Evolutionary conservation across 202 grass and related monocot genomes (phyloP).

Genomic region (Musa balbisiana): DNA sequence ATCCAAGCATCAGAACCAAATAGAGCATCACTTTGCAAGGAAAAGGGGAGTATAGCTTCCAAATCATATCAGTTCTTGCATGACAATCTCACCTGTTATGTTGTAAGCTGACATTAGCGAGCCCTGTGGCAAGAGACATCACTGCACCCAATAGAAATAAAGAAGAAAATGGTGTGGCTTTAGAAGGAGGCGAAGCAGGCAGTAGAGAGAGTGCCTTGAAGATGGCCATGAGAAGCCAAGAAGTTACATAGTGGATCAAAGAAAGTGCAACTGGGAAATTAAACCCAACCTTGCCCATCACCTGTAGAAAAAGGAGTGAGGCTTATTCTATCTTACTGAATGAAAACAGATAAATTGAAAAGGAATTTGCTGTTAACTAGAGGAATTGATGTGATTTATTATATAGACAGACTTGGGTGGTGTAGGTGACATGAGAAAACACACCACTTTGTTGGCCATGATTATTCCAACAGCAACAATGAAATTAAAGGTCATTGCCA

Average conservation of each 20-base stretch:
- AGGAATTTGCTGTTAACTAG: not conserved
- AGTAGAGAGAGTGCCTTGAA: constrained; percentile 76
- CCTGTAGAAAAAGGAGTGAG: constrained; percentile 28
- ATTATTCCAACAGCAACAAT: constrained; percentile 88
- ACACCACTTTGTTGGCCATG: constrained; percentile 97
- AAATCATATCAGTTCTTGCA: constrained; percentile 12
- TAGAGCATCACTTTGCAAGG: not conserved
- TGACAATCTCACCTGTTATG: constrained; percentile 66
- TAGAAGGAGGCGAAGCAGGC: constrained; percentile 70
- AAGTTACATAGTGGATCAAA: constrained; percentile 69
- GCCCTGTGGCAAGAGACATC: constrained; percentile 93
- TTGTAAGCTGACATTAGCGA: constrained; percentile 97
- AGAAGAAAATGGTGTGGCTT: constrained; percentile 84
- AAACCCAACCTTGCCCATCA: constrained; percentile 86
- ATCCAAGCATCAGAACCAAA: not conserved
- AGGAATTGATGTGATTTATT: not conserved
- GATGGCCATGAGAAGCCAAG: constrained; percentile 75
- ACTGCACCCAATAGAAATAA: constrained; percentile 87
- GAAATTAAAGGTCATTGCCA: constrained; percentile 87
- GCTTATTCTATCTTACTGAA: not conserved
- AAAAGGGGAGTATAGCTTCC: not conserved
- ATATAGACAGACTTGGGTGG: not conserved
- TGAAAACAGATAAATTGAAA: not conserved
- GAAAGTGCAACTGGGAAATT: constrained; percentile 92
- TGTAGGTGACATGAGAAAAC: constrained; percentile 2